phyloP scores from a whole-genome alignment of 106 monocot genomes.

The Platanthera zijinensis region DNA sequence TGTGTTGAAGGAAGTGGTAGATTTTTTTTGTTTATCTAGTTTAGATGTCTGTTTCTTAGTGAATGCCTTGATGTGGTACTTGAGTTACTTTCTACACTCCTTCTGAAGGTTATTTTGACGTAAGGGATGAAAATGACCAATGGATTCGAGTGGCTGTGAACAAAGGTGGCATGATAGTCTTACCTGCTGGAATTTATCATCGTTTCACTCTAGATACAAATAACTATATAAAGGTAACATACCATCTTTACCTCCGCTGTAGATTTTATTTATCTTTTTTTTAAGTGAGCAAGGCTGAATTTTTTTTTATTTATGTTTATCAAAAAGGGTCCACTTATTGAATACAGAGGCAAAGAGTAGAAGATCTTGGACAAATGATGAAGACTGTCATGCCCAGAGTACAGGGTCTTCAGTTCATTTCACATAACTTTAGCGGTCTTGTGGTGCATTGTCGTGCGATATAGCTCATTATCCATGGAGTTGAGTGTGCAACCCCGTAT shows the following conservation, averaged over 20 bases:
- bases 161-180: slow-evolving; percentile 89
- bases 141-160: slow-evolving; percentile 89
- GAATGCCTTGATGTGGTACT: not conserved
- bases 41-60: not conserved
- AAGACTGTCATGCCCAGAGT: too few species aligned
- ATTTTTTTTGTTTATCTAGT: not conserved
- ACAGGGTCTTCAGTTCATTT: too few species aligned
- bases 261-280: not conserved
- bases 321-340: too few species aligned
- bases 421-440: too few species aligned
- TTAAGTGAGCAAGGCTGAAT: not conserved
- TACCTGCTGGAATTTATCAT: slow-evolving; percentile 97
- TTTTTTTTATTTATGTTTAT: not conserved
- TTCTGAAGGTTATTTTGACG: slow-evolving; percentile 83
- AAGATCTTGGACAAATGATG: too few species aligned
- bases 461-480: too few species aligned
- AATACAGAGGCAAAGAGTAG: too few species aligned
- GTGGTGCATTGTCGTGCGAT: too few species aligned
- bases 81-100: not conserved
- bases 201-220: slow-evolving; percentile 78
- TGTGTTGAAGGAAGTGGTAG: slow-evolving; percentile 91
- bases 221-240: slow-evolving; percentile 84
- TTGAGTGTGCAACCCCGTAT: too few species aligned
- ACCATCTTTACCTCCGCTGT: not conserved
- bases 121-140: slow-evolving; percentile 76